Evolutionary conservation across 371 early-diverging fungal species (phyloP).

Genomic region (Mortierella sp.): DNA sequence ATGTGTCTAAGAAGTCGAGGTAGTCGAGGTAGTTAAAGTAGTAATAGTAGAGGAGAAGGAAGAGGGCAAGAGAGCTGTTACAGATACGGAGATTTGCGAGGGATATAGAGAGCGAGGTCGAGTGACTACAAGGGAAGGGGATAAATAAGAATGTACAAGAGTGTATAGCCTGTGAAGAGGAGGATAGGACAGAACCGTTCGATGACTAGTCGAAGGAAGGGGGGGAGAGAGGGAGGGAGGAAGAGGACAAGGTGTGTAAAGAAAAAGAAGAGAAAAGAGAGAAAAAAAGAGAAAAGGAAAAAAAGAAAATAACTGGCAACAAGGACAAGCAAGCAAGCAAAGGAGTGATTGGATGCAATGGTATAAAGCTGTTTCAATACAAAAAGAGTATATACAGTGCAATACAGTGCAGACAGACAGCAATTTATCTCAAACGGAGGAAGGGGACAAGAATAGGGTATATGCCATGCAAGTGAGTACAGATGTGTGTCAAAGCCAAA

Average conservation of each 20-base stretch:
- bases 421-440: too few species aligned
- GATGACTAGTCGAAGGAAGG: slow-evolving; percentile 14
- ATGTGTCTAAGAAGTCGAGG: too few species aligned
- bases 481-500: too few species aligned
- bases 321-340: neutral
- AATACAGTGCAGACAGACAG: too few species aligned
- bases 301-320: neutral
- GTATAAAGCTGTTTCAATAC: too few species aligned
- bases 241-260: neutral
- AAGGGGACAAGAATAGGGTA: too few species aligned
- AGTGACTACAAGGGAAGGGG: neutral
- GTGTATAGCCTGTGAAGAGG: neutral
- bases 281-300: neutral
- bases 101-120: neutral
- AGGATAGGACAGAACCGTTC: neutral
- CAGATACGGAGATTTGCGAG: neutral
- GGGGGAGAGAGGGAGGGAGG: neutral
- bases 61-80: neutral
- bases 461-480: too few species aligned
- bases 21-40: too few species aligned
- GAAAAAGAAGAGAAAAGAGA: neutral
- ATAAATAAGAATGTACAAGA: neutral
- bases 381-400: too few species aligned
- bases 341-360: neutral
- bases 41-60: neutral